Conservation (phyloP, 305 asterid genomes). For the Fraxinus ornus region DNA sequence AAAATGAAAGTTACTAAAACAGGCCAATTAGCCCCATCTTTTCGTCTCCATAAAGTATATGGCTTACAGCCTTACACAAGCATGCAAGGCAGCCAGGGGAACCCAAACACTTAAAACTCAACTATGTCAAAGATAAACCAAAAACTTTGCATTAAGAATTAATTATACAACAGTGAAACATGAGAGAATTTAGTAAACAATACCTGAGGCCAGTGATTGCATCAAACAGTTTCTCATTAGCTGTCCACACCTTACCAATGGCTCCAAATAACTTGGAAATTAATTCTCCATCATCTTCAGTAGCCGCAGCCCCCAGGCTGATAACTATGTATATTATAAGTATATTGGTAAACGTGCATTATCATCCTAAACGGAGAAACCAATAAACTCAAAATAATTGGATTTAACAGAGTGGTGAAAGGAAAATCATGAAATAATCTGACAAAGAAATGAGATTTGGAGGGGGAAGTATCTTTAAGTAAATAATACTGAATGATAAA, state of each 20-base stretch:
- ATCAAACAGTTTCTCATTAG: conserved; percentile 58
- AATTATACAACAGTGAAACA: not conserved
- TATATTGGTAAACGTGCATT: not conserved
- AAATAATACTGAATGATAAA: not conserved
- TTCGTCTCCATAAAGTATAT: not conserved
- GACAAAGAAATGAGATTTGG: not conserved
- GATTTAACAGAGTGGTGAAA: not conserved
- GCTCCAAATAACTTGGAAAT: conserved; percentile 76
- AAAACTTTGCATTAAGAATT: not conserved
- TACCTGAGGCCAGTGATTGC: conserved; percentile 63
- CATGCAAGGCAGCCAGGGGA: not conserved
- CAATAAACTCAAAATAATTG: not conserved
- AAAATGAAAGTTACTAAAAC: not conserved
- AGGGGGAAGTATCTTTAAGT: not conserved
- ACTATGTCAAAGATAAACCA: not conserved
- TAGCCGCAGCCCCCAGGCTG: conserved; percentile 66
- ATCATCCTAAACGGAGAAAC: not conserved
- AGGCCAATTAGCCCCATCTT: not conserved
- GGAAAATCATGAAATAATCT: not conserved
- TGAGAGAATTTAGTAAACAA: conserved; percentile 26
- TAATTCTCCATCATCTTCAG: conserved; percentile 67
- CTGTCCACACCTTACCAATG: conserved; percentile 91
- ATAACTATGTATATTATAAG: conserved; percentile 49
- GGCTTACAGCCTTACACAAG: not conserved
- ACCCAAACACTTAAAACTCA: not conserved